Percentiles rank a stretch among this genome's conserved stretches.
phyloP scores from a whole-genome alignment of 306 rosid species.

The Pyrus bretschneideri region DNA sequence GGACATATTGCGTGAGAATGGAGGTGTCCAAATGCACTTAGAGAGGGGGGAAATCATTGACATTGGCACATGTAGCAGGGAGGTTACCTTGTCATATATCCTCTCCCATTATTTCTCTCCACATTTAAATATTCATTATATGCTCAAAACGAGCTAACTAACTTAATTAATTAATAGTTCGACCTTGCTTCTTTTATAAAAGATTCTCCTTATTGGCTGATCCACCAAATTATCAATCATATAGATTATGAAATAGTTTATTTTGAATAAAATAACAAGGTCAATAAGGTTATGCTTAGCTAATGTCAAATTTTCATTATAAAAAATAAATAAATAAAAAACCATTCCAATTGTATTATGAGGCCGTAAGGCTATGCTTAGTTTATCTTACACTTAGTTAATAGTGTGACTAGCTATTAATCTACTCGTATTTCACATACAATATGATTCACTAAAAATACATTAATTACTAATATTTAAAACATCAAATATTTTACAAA shows the following conservation, averaged over 20 bases:
- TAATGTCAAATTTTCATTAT: neutral
- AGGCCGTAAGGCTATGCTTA: neutral
- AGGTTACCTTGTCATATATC: slow-evolving; percentile 32
- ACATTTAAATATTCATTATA: neutral
- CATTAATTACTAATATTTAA: neutral
- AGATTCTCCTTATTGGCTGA: slow-evolving; percentile 2
- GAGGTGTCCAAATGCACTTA: slow-evolving; percentile 40
- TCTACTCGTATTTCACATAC: neutral
- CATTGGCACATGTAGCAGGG: slow-evolving; percentile 40
- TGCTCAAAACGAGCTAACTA: neutral
- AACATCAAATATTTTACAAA: neutral
- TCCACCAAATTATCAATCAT: slow-evolving; percentile 1
- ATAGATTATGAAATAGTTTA: neutral
- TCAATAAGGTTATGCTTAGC: neutral
- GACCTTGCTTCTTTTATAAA: neutral
- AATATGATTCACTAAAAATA: neutral
- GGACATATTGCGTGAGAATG: slow-evolving; percentile 41
- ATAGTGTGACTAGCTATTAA: no score
- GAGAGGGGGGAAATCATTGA: slow-evolving; percentile 25
- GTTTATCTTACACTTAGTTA: neutral
- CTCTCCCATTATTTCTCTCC: slow-evolving; percentile 20
- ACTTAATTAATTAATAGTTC: neutral
- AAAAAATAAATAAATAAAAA: no score
- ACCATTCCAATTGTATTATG: neutral
- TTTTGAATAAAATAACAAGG: slow-evolving; percentile 2